Conservation (phyloP, 2,329 filamentous ascomycete genomes). For the Furcasterigmium sp. region DNA sequence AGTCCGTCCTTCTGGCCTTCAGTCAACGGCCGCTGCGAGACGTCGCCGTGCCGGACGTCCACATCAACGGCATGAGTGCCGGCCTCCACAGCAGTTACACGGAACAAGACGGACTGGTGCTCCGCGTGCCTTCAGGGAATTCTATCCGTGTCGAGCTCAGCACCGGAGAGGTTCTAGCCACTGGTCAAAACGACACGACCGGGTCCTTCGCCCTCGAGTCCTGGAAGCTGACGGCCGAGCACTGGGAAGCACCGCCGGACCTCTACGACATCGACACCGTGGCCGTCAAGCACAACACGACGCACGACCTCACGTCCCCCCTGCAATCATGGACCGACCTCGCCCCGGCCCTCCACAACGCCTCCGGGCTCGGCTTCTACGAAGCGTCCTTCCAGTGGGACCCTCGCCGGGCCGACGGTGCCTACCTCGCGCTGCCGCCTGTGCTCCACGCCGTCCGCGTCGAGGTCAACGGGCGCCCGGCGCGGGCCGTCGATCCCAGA, state of each 20-base stretch:
- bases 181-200: neutral
- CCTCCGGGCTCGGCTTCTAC: conserved; percentile 9
- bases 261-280: conserved; percentile 1
- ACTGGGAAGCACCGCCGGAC: conserved; percentile 6
- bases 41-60: neutral
- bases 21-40: no score
- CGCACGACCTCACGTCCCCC: neutral
- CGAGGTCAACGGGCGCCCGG: neutral
- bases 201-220: neutral
- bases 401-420: neutral
- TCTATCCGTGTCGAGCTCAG: neutral
- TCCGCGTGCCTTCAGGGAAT: neutral
- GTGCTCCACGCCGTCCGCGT: conserved; percentile 1
- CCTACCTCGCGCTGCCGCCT: conserved; percentile 4
- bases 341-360: neutral
- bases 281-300: conserved; percentile 6
- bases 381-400: conserved; percentile 5
- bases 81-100: neutral
- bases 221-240: conserved; percentile 5
- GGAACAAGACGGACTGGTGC: neutral
- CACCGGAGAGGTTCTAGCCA: no score
- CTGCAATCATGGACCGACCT: conserved; percentile 5
- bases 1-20: conserved; percentile 6
- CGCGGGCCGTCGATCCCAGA: neutral
- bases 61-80: neutral